These are phyloP conservation scores for Cryptococcus maquisensis DNA, from an alignment of 1,284 basidiomycete genomes.

Conservation along the genomic window DNA sequence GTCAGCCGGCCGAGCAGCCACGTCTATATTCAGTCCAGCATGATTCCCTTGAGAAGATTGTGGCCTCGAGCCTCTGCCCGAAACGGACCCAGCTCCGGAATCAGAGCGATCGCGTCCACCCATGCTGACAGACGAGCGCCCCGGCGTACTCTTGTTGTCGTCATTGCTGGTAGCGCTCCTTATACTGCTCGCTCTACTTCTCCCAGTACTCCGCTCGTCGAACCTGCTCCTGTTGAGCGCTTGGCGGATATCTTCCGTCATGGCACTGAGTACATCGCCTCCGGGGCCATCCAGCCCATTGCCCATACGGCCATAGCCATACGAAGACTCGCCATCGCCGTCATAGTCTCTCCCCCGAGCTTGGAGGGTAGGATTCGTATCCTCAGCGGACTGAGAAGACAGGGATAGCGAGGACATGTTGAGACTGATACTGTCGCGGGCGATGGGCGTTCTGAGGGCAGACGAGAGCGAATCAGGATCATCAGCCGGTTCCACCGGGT, in stretches of 20 bases:
- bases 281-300: conserved; percentile 16
- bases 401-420: background rate
- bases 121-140: background rate
- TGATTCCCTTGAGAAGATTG: background rate
- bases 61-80: background rate
- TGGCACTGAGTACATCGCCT: conserved; percentile 25
- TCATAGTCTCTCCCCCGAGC: conserved; percentile 27
- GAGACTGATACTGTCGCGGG: conserved; percentile 3
- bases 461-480: conserved; percentile 22
- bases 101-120: background rate
- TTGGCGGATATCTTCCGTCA: conserved; percentile 41
- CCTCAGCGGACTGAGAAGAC: conserved; percentile 14
- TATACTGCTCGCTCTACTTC: conserved; percentile 17
- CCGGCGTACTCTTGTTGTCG: conserved; percentile 6
- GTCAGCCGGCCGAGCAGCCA: background rate
- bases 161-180: conserved; percentile 3
- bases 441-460: conserved; percentile 18
- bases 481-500: conserved; percentile 19
- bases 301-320: conserved; percentile 28
- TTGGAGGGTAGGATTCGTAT: conserved; percentile 38
- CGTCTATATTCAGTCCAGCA: conserved; percentile 1
- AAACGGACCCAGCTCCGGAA: background rate
- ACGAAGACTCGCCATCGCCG: conserved; percentile 28
- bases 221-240: conserved; percentile 25
- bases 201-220: conserved; percentile 7